phyloP scores from a whole-genome alignment of 371 early-diverging fungal species.

The Mortierella sp. region DNA sequence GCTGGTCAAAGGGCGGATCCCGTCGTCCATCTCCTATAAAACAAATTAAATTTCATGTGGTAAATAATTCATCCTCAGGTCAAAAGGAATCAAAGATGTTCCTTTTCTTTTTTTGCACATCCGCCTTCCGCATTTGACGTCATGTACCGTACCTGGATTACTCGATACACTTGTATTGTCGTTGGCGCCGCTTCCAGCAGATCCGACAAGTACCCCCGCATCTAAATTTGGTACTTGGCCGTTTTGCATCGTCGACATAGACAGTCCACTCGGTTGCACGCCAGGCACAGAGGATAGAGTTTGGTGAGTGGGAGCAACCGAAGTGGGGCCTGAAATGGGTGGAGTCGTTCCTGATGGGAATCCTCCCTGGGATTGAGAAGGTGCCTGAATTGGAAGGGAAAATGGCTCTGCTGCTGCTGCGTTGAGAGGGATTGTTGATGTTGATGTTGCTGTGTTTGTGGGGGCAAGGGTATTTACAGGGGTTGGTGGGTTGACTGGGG shows the following conservation, averaged over 20 bases:
- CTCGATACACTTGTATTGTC: background rate
- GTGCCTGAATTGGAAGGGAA: background rate
- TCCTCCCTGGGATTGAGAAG: background rate
- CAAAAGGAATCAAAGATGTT: background rate
- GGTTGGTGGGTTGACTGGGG: conserved; percentile 1
- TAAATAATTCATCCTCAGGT: conserved; percentile 2
- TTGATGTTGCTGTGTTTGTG: background rate
- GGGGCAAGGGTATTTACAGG: conserved; percentile 5
- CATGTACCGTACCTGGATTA: background rate
- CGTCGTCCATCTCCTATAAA: background rate
- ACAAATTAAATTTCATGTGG: background rate
- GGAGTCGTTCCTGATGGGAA: background rate
- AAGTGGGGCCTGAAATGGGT: background rate
- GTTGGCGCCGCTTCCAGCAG: background rate
- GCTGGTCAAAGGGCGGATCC: conserved; percentile 15
- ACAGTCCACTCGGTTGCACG: background rate
- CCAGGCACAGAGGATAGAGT: conserved; percentile 1
- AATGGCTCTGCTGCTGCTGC: background rate
- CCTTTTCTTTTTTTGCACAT: background rate
- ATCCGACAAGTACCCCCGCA: background rate
- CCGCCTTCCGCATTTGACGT: conserved; percentile 2
- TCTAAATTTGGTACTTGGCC: conserved; percentile 4
- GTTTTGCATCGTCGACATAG: background rate
- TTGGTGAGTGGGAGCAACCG: background rate
- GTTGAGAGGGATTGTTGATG: background rate